phyloP scores from a whole-genome alignment of 1,284 basidiomycete genomes.

The Mrakiaceae sp. region DNA sequence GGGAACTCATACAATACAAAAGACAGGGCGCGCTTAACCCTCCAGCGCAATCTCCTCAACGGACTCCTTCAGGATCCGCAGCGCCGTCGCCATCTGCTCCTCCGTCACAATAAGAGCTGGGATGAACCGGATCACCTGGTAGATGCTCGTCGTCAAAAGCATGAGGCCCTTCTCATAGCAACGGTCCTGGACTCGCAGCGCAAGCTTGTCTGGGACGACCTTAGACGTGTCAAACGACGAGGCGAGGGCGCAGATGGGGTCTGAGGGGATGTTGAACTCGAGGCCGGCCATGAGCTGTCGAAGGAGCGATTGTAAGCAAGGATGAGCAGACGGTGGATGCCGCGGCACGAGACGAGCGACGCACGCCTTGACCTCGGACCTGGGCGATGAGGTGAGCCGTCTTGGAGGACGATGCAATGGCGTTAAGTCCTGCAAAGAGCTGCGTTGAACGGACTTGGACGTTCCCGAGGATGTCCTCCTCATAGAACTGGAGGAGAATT shows the following conservation, averaged over 20 bases:
- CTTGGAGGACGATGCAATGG: slow-evolving; percentile 31
- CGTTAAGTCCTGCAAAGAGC: slow-evolving; percentile 51
- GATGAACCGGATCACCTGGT: slow-evolving; percentile 46
- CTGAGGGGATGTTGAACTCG: slow-evolving; percentile 41
- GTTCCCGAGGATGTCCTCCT: slow-evolving; percentile 68
- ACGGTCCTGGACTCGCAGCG: slow-evolving; percentile 59
- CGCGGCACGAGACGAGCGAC: slow-evolving; percentile 8
- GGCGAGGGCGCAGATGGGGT: slow-evolving; percentile 28
- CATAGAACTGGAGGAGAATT: slow-evolving; percentile 39
- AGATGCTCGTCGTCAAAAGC: slow-evolving; percentile 41
- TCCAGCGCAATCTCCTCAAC: slow-evolving; percentile 15
- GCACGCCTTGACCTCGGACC: slow-evolving; percentile 54
- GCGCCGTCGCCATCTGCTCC: slow-evolving; percentile 50
- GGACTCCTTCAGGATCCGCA: slow-evolving; percentile 49
- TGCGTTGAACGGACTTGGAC: slow-evolving; percentile 62
- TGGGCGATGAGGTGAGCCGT: slow-evolving; percentile 54
- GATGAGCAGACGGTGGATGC: background rate
- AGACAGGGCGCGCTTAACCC: background rate
- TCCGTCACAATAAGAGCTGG: slow-evolving; percentile 54
- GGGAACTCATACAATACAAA: no score
- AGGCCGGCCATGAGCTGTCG: slow-evolving; percentile 58
- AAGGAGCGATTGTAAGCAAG: background rate
- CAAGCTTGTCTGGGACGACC: slow-evolving; percentile 50
- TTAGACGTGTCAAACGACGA: slow-evolving; percentile 30
- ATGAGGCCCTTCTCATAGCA: slow-evolving; percentile 75